Evolutionary conservation across 164 flowering plant genomes (phyloP), one percentile per base, ranked within the genome.

Genomic region (Malania oleifera): DNA sequence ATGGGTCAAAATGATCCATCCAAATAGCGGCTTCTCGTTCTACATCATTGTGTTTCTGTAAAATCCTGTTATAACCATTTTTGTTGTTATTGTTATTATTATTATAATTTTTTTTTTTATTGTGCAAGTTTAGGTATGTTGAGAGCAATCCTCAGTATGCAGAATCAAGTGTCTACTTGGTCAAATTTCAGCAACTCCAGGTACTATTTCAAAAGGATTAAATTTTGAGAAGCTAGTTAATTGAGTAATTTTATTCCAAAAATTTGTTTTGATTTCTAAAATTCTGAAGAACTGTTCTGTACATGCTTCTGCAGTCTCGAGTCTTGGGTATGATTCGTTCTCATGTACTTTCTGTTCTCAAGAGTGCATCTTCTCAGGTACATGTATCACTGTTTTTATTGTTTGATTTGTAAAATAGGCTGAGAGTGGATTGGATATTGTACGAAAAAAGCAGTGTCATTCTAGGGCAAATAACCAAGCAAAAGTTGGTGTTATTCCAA

Each of bases 121-220:
- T 54, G 10, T 35, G 47, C 38, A 40, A 53, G 44, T 63, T 39
- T 67, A 93, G 99, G 77, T 93, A 88, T 82, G 92, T 90, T 56
- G 96, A 90, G 65, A 80, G 74, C 71, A 93, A 90, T 78, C 92
- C 95, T 25, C 99, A 93, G 49, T 93, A 85, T 81, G 96, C 96
- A 23, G 99, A 93, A 76, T 90, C 97, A 46, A 76, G 84, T 77
- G 91, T 93, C 61, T 93, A 88, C 73, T 70, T 86, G 83, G 85
- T 90, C 63, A 78, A 87, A 75, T 93, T 93, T 74, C 83, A 89
- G 40, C 99, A 90, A 64, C 87, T 90, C 28, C 99, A 93, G 97
- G 97, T 88, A 76, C 34, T 28, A n/a, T n/a, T n/a, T n/a, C n/a
- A n/a, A n/a, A n/a, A n/a, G n/a, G n/a, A n/a, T n/a, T n/a, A n/a